Conservation (phyloP, 768 basidiomycete genomes). For the Suillus clintonianus region DNA sequence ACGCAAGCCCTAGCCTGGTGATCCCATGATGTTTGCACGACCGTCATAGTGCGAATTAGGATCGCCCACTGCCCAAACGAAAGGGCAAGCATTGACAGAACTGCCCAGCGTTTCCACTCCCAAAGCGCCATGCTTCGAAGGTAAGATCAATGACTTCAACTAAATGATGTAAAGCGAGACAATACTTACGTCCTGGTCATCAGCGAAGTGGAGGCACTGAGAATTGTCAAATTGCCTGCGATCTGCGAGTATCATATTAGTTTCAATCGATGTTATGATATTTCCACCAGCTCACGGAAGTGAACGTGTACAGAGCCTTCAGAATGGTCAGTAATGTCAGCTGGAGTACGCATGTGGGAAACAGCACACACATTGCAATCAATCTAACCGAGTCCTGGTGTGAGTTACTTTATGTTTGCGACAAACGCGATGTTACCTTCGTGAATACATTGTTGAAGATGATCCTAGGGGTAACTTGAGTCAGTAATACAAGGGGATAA, state of each 20-base stretch:
- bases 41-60: slow-evolving; percentile 70
- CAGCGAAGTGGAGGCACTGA: slow-evolving; percentile 66
- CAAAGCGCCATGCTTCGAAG: slow-evolving; percentile 64
- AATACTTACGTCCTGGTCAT: slow-evolving; percentile 63
- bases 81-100: slow-evolving; percentile 51
- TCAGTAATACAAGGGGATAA: not conserved
- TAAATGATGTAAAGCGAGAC: slow-evolving; percentile 7
- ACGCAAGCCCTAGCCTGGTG: slow-evolving; percentile 42
- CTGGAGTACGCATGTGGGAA: not conserved
- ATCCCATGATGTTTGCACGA: slow-evolving; percentile 60
- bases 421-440: slow-evolving; percentile 34
- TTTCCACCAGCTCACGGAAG: slow-evolving; percentile 46
- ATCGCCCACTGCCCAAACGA: slow-evolving; percentile 67
- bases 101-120: slow-evolving; percentile 56
- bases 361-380: slow-evolving; percentile 54
- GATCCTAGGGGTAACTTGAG: slow-evolving; percentile 41
- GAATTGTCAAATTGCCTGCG: slow-evolving; percentile 65
- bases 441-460: slow-evolving; percentile 54
- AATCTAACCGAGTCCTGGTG: slow-evolving; percentile 37
- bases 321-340: slow-evolving; percentile 7
- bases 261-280: not conserved
- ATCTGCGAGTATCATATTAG: slow-evolving; percentile 37
- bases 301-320: slow-evolving; percentile 70
- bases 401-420: slow-evolving; percentile 1
- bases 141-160: slow-evolving; percentile 19